Evolutionary conservation across 345 rosid species (phyloP).

Genomic region (Psidium guajava): DNA sequence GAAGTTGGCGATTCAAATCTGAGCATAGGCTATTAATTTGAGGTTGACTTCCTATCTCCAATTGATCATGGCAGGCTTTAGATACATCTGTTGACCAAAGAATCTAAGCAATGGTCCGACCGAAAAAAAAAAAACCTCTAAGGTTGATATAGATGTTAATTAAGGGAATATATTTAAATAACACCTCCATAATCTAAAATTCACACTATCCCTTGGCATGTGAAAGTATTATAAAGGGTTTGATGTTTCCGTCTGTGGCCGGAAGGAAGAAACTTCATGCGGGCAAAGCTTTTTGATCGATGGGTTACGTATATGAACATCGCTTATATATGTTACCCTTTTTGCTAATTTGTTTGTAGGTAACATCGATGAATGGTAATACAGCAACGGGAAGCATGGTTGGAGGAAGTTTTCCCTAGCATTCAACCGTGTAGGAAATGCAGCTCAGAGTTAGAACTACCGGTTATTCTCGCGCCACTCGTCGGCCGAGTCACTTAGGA

Average conservation of each 20-base stretch:
- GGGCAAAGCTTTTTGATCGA: not conserved
- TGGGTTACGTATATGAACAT: not conserved
- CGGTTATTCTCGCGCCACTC: not conserved
- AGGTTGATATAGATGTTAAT: too few relatives aligned
- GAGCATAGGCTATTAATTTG: not conserved
- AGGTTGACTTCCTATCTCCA: not conserved
- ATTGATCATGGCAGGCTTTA: not conserved
- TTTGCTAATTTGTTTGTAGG: not conserved
- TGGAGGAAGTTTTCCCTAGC: not conserved
- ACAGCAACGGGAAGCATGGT: not conserved
- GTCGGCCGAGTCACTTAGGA: rapidly evolving
- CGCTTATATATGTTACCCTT: not conserved
- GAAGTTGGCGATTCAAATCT: not conserved
- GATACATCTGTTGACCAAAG: not conserved
- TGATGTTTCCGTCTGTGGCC: too few relatives aligned
- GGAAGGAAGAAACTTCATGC: not conserved
- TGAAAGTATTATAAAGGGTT: too few relatives aligned
- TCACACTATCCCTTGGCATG: too few relatives aligned
- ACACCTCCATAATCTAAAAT: too few relatives aligned
- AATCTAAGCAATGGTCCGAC: not conserved
- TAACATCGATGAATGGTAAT: not conserved
- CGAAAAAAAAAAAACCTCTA: too few relatives aligned
- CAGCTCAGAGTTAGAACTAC: not conserved
- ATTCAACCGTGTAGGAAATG: not conserved
- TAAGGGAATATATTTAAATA: too few relatives aligned